Base-by-base conservation (phyloP, 2,329 filamentous ascomycete species). In the Microcyclospora pomicola region DNA sequence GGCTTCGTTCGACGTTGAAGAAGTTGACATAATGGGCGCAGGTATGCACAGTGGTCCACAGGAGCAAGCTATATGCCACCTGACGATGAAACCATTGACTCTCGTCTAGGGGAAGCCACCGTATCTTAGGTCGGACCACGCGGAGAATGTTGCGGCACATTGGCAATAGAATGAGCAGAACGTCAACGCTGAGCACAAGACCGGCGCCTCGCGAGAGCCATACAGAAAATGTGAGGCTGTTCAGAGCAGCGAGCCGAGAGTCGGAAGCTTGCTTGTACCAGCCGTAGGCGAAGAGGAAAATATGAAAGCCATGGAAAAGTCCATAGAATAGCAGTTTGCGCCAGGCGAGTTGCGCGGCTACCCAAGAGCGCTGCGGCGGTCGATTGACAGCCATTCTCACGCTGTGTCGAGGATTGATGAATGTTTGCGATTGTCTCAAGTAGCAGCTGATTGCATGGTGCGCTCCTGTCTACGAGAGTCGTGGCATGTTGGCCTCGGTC, bases 1-100 rank as follows among this genome's bases (percentile, higher is more conserved):
- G 85, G 0, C 71, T 75, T 50, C 76, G 74, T 61, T 98, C 91
- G 45, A 98, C 82, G 53, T 94, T 95, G 71, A 79, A 96, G 66
- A 98, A 98, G 67, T 98, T 98, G 68, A 96, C 84, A 54, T 98
- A 98, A 63, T 98, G 91, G 36, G 76, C 76, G 11, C 70, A 56
- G 1, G 79, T 80, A 60, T 98, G 91, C 19, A 84, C 61, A 35
- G 77, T 71, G 19, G 80, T 82, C 61, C 87, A 98, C 39, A 94
- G 56, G 2, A 96, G 69, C 65, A 96, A 68, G 1, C 85, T 70
- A 58, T 98, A 98, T 13, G 91, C 88, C 32, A 93, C 73, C 61
- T 98, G 91, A 47, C 88, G 74, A 66, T 98, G 91, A 62, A 98
- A 92, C 86, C 86, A 98, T 48, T 87, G 73, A 42, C 86, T 92